phyloP scores from a whole-genome alignment of 139 green algal genomes.

The Edaphochlamys debaryana region DNA sequence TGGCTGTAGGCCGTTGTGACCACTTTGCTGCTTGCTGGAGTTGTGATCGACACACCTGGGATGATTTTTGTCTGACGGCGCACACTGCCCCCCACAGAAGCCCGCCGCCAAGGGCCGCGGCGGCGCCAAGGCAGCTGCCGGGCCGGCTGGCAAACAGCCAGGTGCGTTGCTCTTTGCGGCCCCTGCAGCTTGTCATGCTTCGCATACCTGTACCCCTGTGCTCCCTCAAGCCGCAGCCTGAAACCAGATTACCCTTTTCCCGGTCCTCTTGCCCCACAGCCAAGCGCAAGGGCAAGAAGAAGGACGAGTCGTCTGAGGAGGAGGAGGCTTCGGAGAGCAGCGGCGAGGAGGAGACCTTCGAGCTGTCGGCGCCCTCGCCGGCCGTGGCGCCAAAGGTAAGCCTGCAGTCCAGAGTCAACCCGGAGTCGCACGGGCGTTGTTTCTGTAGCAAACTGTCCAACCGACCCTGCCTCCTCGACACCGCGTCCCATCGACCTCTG shows the following conservation, averaged over 20 bases:
- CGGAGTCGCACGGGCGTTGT: no score
- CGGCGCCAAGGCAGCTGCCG: conserved; percentile 1
- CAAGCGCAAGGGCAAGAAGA: conserved; percentile 24
- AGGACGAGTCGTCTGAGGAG: not conserved
- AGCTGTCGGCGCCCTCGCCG: conserved; percentile 61
- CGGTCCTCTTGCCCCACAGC: not conserved
- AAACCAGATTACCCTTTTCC: not conserved
- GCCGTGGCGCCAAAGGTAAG: conserved; percentile 57
- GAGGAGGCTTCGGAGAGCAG: conserved; percentile 22
- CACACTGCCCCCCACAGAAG: no score
- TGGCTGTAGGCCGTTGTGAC: no score
- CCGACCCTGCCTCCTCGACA: no score
- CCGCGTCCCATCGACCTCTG: no score
- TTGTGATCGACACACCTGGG: no score
- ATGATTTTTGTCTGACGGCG: no score
- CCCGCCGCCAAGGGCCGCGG: conserved; percentile 1
- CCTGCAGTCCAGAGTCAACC: no score
- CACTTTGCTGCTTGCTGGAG: not conserved
- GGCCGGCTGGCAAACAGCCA: not conserved
- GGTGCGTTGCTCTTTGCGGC: not conserved
- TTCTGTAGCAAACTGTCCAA: no score
- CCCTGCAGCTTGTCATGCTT: not conserved
- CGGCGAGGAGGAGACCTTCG: conserved; percentile 57
- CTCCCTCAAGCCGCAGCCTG: no score
- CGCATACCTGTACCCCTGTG: no score